Base-by-base conservation (phyloP, 805 yeast species). In the Kodamaea kaohsiungensis region DNA sequence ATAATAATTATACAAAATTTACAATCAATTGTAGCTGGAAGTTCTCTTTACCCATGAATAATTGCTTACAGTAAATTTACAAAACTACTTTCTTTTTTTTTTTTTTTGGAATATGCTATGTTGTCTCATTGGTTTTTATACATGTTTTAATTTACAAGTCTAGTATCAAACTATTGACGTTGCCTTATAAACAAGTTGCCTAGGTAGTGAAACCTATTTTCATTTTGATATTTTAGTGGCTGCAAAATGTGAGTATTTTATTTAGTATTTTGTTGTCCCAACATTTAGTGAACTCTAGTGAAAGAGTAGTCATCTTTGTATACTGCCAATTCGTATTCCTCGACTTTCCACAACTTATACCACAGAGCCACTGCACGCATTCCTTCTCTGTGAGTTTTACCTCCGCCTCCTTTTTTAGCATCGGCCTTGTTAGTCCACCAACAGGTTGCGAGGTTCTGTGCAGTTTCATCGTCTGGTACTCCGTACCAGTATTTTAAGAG, bases 401-500 rank as follows among this genome's bases (percentile, higher is more conserved):
- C 75, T 0, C 68, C 65, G 1, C 76, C 76, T 1, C 77, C 77
- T 2, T 35, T 25, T 48, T 55, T 57, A 1, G 78, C 76, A 42
- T 69, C 67, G 5, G 53, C 55, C 27, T 55, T 59, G 47, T 54
- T 53, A 16, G 61, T 57, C 78, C 78, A 73, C 66, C 73, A 64
- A 53, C 78, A 73, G 2, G 78, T 73, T 2, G 78, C 78, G 39
- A 73, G 58, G 54, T 73, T 73, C 51, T 65, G 61, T 1, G 71
- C 77, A 3, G 53, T 49, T 13, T 43, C 57, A 25, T 61, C 63
- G 53, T 73, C 67, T 1, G 78, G 77, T 7, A 63, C 58, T 0
- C 78, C 78, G 55, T 62, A 73, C 75, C 76, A 73, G 58, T 73
- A 72, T 53, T 72, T 72, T 48, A 72, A 58, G 6, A 72, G 61